Base-by-base conservation (phyloP, 176 grass and related monocot species). In the Oryza punctata region DNA sequence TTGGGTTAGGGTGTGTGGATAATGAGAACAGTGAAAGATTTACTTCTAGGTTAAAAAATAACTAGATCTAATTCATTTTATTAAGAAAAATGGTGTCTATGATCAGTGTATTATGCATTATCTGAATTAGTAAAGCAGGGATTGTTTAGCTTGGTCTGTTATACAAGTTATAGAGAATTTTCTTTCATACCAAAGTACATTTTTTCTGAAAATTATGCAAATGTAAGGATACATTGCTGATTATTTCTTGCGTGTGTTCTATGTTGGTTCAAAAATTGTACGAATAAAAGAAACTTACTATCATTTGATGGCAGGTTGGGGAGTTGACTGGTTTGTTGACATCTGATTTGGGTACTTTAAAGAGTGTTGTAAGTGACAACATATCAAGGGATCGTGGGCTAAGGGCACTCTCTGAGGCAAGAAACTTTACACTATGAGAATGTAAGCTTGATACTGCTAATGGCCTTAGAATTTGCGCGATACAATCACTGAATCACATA, bases 401-500 rank as follows among this genome's bases (percentile, higher is more conserved):
- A 54, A 95, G 96, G 87, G 96, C 96, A 86, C 46, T 94, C 61
- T 95, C 96, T 82, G 96, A 98, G 96, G 96, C 91, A 98, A 95
- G 89, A 75, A 85, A 91, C 67, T 89, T 94, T 87, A 84, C 43
- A 84, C 43, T 81, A 89, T 85, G 84, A 86, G 80, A 93, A 72
- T 83, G 82, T 77, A 86, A 89, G 73, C 73, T 92, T 94, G 59
- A 85, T 89, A 82, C 78, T 82, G 73, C 63, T 80, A 88, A 86
- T 33, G 79, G 82, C 52, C 67, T 79, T 79, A 82, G 41, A 75
- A 75, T 85, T 88, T 88, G 81, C 89, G 82, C 35, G 78, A n/a
- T 73, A 32, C 57, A 77, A 81, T 76, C 5, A 54, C 16, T 50
- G 50, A 54, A 54, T 54, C 30, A 70, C 50, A 70, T 70, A 80